Evolutionary conservation across 352 stramenopile genomes (phyloP).

Genomic region (Paralagenidium karlingii): DNA sequence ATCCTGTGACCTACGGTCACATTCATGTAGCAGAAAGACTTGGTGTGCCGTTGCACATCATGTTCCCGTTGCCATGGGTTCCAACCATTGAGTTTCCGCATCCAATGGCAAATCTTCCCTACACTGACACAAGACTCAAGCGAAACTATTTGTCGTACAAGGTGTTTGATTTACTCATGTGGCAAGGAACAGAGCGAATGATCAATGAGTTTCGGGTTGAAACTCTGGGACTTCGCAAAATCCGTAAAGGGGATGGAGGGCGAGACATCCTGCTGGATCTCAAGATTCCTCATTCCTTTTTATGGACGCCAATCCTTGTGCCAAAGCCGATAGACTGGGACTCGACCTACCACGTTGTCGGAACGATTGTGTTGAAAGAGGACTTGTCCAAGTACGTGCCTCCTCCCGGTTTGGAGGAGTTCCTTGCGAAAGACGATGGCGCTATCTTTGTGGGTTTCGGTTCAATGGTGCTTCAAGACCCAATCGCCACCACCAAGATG

Average conservation of each 20-base stretch:
- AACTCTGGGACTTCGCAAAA: conserved; percentile 38
- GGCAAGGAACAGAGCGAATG: conserved; percentile 42
- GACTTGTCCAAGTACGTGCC: conserved; percentile 30
- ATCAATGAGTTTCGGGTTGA: conserved; percentile 74
- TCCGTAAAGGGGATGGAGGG: conserved; percentile 44
- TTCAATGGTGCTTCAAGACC: conserved; percentile 85
- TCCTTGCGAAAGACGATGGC: conserved; percentile 41
- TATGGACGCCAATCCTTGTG: conserved; percentile 82
- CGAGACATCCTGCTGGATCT: conserved; percentile 45
- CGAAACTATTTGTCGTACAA: conserved; percentile 81
- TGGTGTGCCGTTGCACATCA: conserved; percentile 88
- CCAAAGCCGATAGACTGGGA: conserved; percentile 86
- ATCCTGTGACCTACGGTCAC: conserved; percentile 87
- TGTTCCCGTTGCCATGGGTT: conserved; percentile 88
- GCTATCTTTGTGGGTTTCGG: conserved; percentile 93
- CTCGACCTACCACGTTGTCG: conserved; percentile 77
- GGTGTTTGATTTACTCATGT: conserved; percentile 78
- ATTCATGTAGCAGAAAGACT: conserved; percentile 89
- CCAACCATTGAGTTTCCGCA: conserved; percentile 86
- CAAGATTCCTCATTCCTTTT: conserved; percentile 77
- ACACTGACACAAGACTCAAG: conserved; percentile 34
- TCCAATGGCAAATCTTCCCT: conserved; percentile 75
- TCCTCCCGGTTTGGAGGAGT: conserved; percentile 36
- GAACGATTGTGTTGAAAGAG: conserved; percentile 52
- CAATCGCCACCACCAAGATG: conserved; percentile 57